Percentiles rank a stretch among this genome's conserved stretches.
phyloP scores from a whole-genome alignment of 169 alveolate genomes.

The Plasmodium yoelii region DNA sequence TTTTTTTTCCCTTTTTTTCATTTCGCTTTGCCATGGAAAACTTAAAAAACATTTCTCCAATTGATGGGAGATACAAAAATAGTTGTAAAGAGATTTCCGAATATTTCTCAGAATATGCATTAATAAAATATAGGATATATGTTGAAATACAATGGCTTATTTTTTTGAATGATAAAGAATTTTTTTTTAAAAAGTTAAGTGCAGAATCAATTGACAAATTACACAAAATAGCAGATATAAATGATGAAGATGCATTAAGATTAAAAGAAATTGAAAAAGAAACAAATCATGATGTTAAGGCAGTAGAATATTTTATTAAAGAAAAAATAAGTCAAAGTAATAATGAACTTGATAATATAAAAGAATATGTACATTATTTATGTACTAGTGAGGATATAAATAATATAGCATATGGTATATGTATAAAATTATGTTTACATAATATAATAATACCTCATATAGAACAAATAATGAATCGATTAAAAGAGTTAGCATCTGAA shows the following conservation, averaged over 20 bases:
- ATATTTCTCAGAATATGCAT: conserved; percentile 91
- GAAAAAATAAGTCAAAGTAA: conserved; percentile 68
- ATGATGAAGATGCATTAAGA: conserved; percentile 82
- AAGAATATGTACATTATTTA: conserved; percentile 91
- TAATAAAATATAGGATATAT: conserved; percentile 89
- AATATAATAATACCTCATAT: conserved; percentile 84
- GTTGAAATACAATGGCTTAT: conserved; percentile 94
- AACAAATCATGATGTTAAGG: conserved; percentile 95
- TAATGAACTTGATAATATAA: conserved; percentile 79
- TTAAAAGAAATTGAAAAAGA: conserved; percentile 88
- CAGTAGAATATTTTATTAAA: conserved; percentile 93
- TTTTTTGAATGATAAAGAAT: conserved; percentile 86
- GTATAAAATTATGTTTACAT: conserved; percentile 87
- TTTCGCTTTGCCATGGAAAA: conserved; percentile 7
- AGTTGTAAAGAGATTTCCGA: conserved; percentile 79
- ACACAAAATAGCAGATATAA: conserved; percentile 75
- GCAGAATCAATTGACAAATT: conserved; percentile 39
- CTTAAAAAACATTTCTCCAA: conserved; percentile 85
- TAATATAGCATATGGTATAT: conserved; percentile 92
- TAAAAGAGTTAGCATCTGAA: conserved; percentile 81
- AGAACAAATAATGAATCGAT: conserved; percentile 76
- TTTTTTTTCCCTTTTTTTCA: too few species aligned
- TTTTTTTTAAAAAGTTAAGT: conserved; percentile 77
- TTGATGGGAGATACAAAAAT: conserved; percentile 92
- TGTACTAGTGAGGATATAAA: conserved; percentile 97